Evolutionary conservation across 257 asterid genomes (phyloP).

Genomic region (Solanum etuberosum): DNA sequence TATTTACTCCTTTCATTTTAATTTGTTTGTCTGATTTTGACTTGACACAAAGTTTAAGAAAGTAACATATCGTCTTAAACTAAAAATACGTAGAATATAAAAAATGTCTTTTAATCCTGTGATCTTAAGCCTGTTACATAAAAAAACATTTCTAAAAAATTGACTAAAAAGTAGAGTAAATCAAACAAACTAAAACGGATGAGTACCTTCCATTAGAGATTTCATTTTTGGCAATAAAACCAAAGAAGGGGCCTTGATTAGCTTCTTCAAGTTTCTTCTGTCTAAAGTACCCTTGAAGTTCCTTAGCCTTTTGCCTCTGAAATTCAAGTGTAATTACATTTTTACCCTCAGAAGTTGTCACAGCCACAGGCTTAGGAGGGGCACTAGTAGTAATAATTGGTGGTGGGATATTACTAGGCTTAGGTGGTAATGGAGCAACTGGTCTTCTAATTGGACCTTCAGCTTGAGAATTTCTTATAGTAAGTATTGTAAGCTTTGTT

Average conservation of each 20-base stretch:
- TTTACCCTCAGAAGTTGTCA: slow-evolving; percentile 27
- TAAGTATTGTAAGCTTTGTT: slow-evolving; percentile 8
- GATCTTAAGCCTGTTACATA: no score
- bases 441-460: slow-evolving; percentile 94
- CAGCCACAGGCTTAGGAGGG: slow-evolving; percentile 36
- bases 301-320: slow-evolving; percentile 96
- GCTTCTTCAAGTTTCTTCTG: slow-evolving; percentile 82
- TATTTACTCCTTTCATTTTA: background rate
- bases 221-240: slow-evolving; percentile 83
- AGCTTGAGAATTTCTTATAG: slow-evolving; percentile 62
- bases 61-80: no score
- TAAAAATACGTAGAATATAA: no score
- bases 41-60: accelerated
- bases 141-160: no score
- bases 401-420: slow-evolving; percentile 54
- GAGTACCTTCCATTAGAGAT: slow-evolving; percentile 81
- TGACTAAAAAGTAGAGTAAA: accelerated
- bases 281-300: slow-evolving; percentile 84
- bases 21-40: no score
- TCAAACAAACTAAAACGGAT: background rate
- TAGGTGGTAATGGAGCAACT: slow-evolving; percentile 38
- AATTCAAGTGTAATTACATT: slow-evolving; percentile 65
- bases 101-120: no score
- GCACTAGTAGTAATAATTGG: slow-evolving; percentile 10
- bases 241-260: slow-evolving; percentile 89